Conservation (phyloP, 352 stramenopile species). For the Phytophthora boehmeriae region DNA sequence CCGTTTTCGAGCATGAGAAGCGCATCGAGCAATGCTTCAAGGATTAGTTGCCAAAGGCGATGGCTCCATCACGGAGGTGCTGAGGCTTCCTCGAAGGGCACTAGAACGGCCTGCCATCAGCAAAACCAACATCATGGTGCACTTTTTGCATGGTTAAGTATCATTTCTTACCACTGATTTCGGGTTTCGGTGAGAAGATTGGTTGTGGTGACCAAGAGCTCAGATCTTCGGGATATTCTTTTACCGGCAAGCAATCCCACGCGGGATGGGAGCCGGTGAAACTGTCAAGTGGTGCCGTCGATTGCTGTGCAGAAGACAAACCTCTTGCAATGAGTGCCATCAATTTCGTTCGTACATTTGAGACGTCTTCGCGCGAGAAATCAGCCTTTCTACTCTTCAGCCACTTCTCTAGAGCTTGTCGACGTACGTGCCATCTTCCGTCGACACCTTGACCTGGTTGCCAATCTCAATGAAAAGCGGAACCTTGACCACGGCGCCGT, state of each 20-base stretch:
- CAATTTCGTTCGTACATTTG: neutral
- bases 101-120: no score
- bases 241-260: no score
- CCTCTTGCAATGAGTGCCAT: no score
- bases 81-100: neutral
- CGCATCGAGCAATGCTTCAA: constrained; percentile 8
- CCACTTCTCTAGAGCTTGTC: constrained; percentile 63
- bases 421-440: constrained; percentile 77
- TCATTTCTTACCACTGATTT: neutral
- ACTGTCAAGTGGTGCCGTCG: neutral
- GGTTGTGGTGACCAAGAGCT: neutral
- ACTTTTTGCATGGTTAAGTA: neutral
- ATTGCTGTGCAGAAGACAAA: neutral
- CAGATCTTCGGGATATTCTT: neutral
- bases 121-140: no score
- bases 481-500: constrained; percentile 82
- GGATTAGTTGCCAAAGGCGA: constrained; percentile 15
- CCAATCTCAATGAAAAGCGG: constrained; percentile 84
- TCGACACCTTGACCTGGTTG: constrained; percentile 75
- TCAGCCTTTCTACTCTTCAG: neutral
- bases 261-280: neutral
- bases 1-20: neutral
- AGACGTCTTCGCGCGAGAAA: neutral
- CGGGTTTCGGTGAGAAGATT: neutral
- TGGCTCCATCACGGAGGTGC: neutral